A percentile compares a stretch with the other conserved stretches of the same genome.
phyloP scores from a whole-genome alignment of 2,329 filamentous ascomycete species.

The Kalmusia sp. region DNA sequence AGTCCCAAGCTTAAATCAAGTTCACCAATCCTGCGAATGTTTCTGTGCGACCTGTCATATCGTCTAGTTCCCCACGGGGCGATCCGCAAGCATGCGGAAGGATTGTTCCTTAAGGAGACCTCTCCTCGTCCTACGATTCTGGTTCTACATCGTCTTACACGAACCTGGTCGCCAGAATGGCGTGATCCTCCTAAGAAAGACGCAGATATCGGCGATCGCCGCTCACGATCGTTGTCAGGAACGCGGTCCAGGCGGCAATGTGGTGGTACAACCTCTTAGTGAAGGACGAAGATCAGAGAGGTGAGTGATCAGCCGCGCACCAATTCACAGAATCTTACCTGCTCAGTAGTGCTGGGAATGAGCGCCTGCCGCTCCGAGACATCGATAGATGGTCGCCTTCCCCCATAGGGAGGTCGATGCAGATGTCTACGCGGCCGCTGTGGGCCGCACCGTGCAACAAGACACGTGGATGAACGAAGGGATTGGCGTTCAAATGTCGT shows the following conservation, averaged over 20 bases:
- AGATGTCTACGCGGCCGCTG: constrained; percentile 19
- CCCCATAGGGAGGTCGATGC: constrained; percentile 26
- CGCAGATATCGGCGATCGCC: constrained; percentile 15
- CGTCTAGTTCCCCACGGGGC: constrained; percentile 6
- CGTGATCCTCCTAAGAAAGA: constrained; percentile 6
- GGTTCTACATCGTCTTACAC: neutral
- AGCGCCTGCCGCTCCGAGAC: constrained; percentile 11
- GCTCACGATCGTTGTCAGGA: constrained; percentile 10
- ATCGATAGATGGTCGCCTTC: constrained; percentile 17
- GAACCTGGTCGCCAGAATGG: constrained; percentile 9
- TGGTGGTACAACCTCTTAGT: constrained; percentile 12
- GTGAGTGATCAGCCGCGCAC: constrained; percentile 7
- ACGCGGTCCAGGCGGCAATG: constrained; percentile 9
- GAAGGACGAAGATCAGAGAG: neutral
- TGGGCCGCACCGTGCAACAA: constrained; percentile 28
- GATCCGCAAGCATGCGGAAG: constrained; percentile 10
- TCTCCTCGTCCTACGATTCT: constrained; percentile 5
- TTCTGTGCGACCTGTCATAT: constrained; percentile 7
- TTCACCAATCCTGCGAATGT: constrained; percentile 7
- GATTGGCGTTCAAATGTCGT: constrained; percentile 5
- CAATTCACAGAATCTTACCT: neutral
- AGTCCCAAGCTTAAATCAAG: neutral
- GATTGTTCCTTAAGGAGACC: constrained; percentile 11
- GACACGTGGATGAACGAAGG: constrained; percentile 29
- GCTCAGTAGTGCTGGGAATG: constrained; percentile 2